Percentiles rank a stretch among this genome's conserved stretches.
Evolutionary conservation across 2,329 filamentous ascomycete genomes (phyloP).

Genomic region (Fusarium torreyae): DNA sequence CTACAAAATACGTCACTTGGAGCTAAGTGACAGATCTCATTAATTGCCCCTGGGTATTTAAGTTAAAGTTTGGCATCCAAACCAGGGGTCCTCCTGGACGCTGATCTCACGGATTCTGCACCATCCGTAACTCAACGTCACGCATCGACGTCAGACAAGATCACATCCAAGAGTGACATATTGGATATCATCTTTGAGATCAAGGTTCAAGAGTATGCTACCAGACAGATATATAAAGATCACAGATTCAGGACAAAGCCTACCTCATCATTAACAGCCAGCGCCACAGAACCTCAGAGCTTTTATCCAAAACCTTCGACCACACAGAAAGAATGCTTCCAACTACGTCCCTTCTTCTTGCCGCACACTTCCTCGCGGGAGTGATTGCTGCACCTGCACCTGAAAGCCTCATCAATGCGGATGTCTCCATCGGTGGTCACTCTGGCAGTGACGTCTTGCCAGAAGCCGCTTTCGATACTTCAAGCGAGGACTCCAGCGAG

Average conservation of each 20-base stretch:
- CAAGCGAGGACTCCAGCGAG: not conserved
- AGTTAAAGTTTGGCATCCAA: constrained; percentile 4
- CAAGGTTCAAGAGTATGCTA: fast-evolving
- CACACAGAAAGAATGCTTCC: constrained; percentile 30
- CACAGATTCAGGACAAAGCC: not conserved
- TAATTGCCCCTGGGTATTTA: constrained; percentile 32
- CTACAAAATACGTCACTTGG: not conserved
- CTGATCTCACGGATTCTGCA: constrained; percentile 26
- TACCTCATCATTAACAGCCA: not conserved
- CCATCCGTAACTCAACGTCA: constrained; percentile 26
- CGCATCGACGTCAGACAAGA: constrained; percentile 5
- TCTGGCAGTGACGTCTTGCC: not conserved
- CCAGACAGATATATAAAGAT: not conserved
- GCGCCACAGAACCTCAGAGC: not conserved
- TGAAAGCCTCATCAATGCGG: not conserved
- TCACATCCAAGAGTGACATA: not conserved
- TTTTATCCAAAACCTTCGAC: not conserved
- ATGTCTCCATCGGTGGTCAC: not conserved
- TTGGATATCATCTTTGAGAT: not conserved
- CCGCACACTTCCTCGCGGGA: constrained; percentile 1
- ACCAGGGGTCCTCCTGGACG: constrained; percentile 18
- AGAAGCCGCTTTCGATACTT: too few species aligned
- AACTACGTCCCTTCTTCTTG: constrained; percentile 30
- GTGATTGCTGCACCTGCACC: constrained; percentile 24
- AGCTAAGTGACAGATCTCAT: not conserved